Base-by-base conservation (phyloP, 2,329 filamentous ascomycete species). In the Colletotrichum melonis region DNA sequence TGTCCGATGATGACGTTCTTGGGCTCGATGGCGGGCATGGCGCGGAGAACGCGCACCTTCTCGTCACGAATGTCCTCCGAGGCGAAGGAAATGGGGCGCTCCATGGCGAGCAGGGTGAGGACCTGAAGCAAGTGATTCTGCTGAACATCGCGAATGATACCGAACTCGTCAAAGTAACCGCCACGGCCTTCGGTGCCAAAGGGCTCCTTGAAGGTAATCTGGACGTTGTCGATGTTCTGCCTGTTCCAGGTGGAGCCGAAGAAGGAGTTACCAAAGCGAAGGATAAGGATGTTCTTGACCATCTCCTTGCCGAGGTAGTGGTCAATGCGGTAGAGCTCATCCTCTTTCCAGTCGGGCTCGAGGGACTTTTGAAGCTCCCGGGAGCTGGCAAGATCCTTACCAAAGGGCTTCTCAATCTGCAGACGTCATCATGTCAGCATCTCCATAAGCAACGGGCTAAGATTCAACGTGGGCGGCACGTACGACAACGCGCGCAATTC, bases 1-100 rank as follows among this genome's bases (percentile, higher is more conserved):
- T 99, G 97, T 75, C 97, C 97, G 80, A 99, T 99, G 82, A 99
- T 99, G 83, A 99, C 97, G 83, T 99, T 98, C 92, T 98, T 98
- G 78, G 97, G 96, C 87, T 98, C 95, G 79, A 99, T 98, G 54
- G 95, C 90, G 74, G 95, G 93, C 83, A 99, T 99, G 67, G 92
- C 94, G 78, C 97, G 93, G 71, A 99, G 92, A 26, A 99, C 97
- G 79, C 97, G 93, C 77, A 98, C 95, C 87, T 99, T 99, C 86
- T 99, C 97, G 82, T 99, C 97, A 81, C 97, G 95, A 78, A 99
- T 97, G 80, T 99, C 97, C 86, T 99, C 97, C 46, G 97, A 91
- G 54, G 97, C 98, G 89, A 99, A 99, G 12, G 96, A 98, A 81
- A 99, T 97, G 71, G 97, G 97, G 75, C 97, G 92, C 87, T 99